Base-by-base conservation (phyloP, 176 grass and related monocot genomes). In the Oryza australiensis region DNA sequence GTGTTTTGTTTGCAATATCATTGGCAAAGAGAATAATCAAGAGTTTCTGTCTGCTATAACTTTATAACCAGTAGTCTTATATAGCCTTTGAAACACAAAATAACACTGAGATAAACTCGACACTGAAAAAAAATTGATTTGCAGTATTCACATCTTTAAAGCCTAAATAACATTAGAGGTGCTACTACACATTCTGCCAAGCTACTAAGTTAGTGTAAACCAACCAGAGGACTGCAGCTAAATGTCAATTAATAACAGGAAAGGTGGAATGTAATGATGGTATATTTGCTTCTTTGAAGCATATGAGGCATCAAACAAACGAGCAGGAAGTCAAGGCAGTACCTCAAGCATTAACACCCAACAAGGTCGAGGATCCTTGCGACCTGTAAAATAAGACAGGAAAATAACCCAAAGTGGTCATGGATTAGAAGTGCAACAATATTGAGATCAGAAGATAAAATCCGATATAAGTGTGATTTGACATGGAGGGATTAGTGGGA, bases 301-400 rank as follows among this genome's bases (percentile, higher is more conserved):
- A 70, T 59, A 64, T 71, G 74, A 41, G 8, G 6, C 20, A 78
- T 41, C 42, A 22, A 37, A 64, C 13, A 71, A 79, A n/a, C 42
- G 2, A 80, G 26, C 68, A 71, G 37, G 7, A 84, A 79, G 24
- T 53, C 28, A 59, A 46, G 76, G 73, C 14, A 48, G 34, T 73
- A 95, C 95, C 95, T 98, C 95, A 60, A 98, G 92, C 95, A 98
- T 95, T 82, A 98, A 88, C 60, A 98, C 92, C 92, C 95, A 98
- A 82, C 95, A 95, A 69, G 90, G 87, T 77, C 26, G 88, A 74
- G 82, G 79, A 60, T 95, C 82, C 72, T 76, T 90, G 67, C 55
- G 30, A 43, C 87, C 96, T 95, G 76, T 70, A 46, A 66, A 88
- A 79, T 24, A 82, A 7, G 30, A 86, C 30, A 85, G 6, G 8